A percentile compares a stretch with the other conserved stretches of the same genome.
phyloP scores from a whole-genome alignment of 768 basidiomycete genomes.

The Dacryopinax primogenitus region DNA sequence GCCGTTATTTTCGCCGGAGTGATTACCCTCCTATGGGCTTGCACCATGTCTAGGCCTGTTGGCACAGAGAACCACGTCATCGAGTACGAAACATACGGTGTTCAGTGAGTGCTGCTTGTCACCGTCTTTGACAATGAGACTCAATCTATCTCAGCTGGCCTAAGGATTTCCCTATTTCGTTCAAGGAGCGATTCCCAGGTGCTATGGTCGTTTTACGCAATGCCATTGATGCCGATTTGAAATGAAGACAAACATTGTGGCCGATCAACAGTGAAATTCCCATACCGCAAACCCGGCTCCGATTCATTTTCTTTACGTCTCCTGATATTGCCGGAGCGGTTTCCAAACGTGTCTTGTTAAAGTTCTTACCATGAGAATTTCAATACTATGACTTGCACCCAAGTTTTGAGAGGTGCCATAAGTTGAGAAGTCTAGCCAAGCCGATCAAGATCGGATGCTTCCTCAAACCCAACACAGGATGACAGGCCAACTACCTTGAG shows the following conservation, averaged over 20 bases:
- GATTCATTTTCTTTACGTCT: too few species aligned
- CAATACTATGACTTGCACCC: too few species aligned
- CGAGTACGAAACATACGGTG: neutral
- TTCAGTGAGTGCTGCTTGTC: neutral
- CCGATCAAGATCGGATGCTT: too few species aligned
- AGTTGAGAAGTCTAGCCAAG: too few species aligned
- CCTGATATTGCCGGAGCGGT: too few species aligned
- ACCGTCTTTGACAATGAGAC: neutral
- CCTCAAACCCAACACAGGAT: too few species aligned
- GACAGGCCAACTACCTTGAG: too few species aligned
- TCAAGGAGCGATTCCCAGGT: neutral
- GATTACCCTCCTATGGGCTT: conserved; percentile 35
- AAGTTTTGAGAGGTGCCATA: too few species aligned
- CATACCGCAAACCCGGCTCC: too few species aligned
- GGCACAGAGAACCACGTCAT: neutral
- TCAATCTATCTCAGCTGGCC: neutral
- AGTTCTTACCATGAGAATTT: too few species aligned
- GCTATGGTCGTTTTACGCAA: neutral
- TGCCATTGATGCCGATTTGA: neutral
- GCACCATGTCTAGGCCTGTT: neutral
- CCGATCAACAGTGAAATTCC: too few species aligned
- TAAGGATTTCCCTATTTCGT: neutral
- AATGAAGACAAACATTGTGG: neutral
- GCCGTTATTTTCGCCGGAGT: conserved; percentile 54
- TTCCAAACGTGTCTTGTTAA: too few species aligned